phyloP scores from a whole-genome alignment of 768 basidiomycete genomes.

The Lyophyllum semitale region DNA sequence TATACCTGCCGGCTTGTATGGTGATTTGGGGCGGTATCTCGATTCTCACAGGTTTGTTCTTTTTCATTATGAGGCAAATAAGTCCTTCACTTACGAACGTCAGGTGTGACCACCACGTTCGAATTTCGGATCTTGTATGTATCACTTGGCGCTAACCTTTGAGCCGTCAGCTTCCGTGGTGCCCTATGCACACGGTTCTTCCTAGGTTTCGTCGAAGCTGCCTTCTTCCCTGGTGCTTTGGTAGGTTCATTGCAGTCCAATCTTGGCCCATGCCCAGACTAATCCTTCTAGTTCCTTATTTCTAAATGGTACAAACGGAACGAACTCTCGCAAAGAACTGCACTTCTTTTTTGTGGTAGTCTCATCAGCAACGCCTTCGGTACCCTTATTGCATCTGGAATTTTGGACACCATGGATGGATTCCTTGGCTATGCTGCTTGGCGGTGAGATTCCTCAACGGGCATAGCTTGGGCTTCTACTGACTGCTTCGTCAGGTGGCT shows the following conservation, averaged over 20 bases:
- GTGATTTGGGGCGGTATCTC: conserved; percentile 70
- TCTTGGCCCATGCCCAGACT: not conserved
- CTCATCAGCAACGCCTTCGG: conserved; percentile 89
- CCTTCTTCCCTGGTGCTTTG: conserved; percentile 69
- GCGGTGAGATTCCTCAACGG: conserved; percentile 49
- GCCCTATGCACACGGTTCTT: conserved; percentile 77
- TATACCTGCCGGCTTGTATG: conserved; percentile 72
- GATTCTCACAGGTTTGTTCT: conserved; percentile 46
- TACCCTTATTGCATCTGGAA: conserved; percentile 77
- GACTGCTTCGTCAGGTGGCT: conserved; percentile 55
- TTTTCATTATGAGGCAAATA: not conserved
- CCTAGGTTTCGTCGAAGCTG: conserved; percentile 70
- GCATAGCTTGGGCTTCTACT: not conserved
- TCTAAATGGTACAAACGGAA: conserved; percentile 80
- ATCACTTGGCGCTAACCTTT: not conserved
- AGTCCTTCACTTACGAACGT: conserved; percentile 3
- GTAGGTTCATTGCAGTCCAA: conserved; percentile 22
- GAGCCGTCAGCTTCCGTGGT: conserved; percentile 55
- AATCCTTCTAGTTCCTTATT: conserved; percentile 47
- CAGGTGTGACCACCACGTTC: conserved; percentile 44
- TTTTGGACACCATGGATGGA: conserved; percentile 76
- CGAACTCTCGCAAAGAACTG: conserved; percentile 76
- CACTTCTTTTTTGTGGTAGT: conserved; percentile 72
- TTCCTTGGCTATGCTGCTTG: conserved; percentile 76
- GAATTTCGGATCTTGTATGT: not conserved